These are phyloP conservation scores for Ophiostoma piceae DNA, from an alignment of 2,329 filamentous ascomycete species.

Conservation along the genomic window DNA sequence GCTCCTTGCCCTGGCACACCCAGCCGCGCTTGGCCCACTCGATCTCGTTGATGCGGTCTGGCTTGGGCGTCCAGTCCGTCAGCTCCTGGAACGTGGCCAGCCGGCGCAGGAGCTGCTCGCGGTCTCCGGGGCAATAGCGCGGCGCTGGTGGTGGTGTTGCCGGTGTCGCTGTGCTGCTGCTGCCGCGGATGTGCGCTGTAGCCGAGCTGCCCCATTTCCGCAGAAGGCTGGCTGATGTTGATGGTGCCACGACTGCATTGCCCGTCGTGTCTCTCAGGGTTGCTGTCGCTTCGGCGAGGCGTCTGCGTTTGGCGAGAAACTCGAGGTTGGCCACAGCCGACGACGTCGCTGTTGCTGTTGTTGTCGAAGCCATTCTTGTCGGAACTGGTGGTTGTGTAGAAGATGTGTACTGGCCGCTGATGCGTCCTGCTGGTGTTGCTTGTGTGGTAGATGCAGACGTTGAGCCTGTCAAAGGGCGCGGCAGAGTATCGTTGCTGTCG, in stretches of 20 bases:
- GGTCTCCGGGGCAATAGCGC: constrained; percentile 81
- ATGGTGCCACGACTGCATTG: constrained; percentile 11
- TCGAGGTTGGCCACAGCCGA: constrained; percentile 34
- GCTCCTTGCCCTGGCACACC: constrained; percentile 77
- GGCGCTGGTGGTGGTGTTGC: constrained; percentile 39
- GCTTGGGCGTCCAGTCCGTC: constrained; percentile 90
- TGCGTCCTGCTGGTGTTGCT: background rate
- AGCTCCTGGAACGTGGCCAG: constrained; percentile 86
- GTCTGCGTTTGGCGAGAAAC: constrained; percentile 50
- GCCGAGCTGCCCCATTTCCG: constrained; percentile 12
- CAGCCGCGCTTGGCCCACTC: constrained; percentile 94
- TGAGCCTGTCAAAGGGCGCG: constrained; percentile 11
- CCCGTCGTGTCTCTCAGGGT: constrained; percentile 29
- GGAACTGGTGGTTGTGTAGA: background rate
- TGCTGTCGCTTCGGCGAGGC: constrained; percentile 38
- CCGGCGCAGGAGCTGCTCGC: constrained; percentile 72
- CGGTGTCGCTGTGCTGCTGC: constrained; percentile 3
- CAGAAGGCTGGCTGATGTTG: background rate
- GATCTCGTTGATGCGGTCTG: constrained; percentile 76
- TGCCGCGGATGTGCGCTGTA: background rate
- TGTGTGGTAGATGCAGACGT: background rate
- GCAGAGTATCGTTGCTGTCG: constrained; percentile 32
- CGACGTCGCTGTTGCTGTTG: constrained; percentile 1
- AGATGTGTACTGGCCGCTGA: background rate
- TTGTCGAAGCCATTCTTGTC: background rate